These are phyloP conservation scores for Cadophora sp. DNA, from an alignment of 2,329 filamentous ascomycete genomes.

Conservation along the genomic window DNA sequence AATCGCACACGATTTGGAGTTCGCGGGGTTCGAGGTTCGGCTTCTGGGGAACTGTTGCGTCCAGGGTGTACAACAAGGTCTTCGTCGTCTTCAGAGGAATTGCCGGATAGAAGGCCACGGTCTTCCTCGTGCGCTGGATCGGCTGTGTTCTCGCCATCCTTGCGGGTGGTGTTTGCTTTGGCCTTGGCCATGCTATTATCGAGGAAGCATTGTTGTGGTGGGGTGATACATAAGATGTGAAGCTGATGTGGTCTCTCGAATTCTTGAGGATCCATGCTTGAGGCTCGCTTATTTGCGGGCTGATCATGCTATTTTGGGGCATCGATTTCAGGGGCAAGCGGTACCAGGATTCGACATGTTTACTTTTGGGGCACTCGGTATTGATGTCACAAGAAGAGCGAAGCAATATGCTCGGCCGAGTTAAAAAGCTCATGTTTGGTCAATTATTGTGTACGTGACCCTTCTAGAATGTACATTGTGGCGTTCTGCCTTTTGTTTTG, in stretches of 20 bases:
- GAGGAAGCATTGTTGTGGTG: slow-evolving; percentile 47
- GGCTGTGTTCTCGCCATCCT: slow-evolving; percentile 36
- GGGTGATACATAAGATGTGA: slow-evolving; percentile 21
- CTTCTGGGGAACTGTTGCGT: slow-evolving; percentile 22
- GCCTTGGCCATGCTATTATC: slow-evolving; percentile 54
- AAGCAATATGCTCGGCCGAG: no score
- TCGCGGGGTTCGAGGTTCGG: slow-evolving; percentile 41
- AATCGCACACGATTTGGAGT: slow-evolving; percentile 47
- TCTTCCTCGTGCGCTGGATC: slow-evolving; percentile 47
- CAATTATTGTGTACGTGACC: slow-evolving; percentile 17
- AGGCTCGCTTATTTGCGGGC: slow-evolving; percentile 30
- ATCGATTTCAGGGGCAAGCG: slow-evolving; percentile 11
- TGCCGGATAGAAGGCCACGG: slow-evolving; percentile 48
- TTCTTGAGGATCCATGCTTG: slow-evolving; percentile 24
- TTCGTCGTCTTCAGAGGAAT: slow-evolving; percentile 42
- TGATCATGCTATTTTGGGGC: slow-evolving; percentile 22
- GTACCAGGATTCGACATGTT: not conserved
- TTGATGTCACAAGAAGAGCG: not conserved
- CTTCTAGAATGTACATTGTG: slow-evolving; percentile 14
- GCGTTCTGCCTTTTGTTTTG: slow-evolving; percentile 8
- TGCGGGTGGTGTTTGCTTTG: slow-evolving; percentile 45
- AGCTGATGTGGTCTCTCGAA: slow-evolving; percentile 15
- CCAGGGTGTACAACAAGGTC: slow-evolving; percentile 42
- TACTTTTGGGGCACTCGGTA: not conserved
- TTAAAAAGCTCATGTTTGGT: slow-evolving; percentile 6